Base-by-base conservation (phyloP, 345 rosid species). In the Aquilaria malaccensis region DNA sequence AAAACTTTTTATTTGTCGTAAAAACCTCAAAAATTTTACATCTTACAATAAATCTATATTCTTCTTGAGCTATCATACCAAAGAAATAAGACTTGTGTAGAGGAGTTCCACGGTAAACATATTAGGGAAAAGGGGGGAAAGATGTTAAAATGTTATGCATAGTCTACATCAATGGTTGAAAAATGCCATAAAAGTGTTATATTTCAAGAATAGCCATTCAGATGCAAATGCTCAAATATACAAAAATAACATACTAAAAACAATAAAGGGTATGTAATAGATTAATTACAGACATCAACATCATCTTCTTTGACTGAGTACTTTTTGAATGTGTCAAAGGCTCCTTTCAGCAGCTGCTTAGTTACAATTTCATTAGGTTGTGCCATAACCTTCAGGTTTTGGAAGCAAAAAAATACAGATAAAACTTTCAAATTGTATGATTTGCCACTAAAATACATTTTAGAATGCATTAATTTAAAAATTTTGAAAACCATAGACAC, bases 351-450 rank as follows among this genome's bases (percentile, higher is more conserved):
- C 41, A 95, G 84, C 45, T 37, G 81, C 78, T 65, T 88, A 0
- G 99, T 95, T 62, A 94, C 89, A 54, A 94, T 77, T 78, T 94
- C 99, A 70, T 90, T 90, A 74, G 88, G 90, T 68, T 97, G 79
- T 10, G 97, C 96, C n/a, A 94, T 89, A 65, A 91, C 97, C 99
- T 94, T 59, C 31, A 58, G 57, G 55, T 59, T 7, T 49, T 52
- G 30, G 2, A 37, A 30, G 13, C 50, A 15, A 66, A 2, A 58
- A 51, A 11, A 61, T 30, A 13, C 14, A 52, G 33, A 37, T 4
- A 47, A 65, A 52, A 15, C 9, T 32, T 10, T 9, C 30, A 14
- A n/a, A 30, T 56, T 33, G 43, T 47, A 64, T 45, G 7, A 15
- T 15, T 15, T 15, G 15, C 15, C 15, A 15, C 15, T 15, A 15